Base-by-base conservation (phyloP, 805 yeast genomes). In the Schwanniomyces vanrijiae region DNA sequence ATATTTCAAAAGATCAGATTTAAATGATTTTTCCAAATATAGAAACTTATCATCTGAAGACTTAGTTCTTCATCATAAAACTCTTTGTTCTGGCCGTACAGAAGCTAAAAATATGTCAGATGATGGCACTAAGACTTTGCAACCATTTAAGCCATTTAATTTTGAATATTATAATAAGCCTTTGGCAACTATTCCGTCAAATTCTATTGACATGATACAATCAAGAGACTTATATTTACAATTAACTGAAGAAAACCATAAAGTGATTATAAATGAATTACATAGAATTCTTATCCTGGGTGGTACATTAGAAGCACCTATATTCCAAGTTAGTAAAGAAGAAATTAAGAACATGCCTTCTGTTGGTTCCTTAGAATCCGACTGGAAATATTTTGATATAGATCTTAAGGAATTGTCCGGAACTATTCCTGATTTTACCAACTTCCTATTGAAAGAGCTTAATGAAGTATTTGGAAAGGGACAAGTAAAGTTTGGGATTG, bases 151-250 rank as follows among this genome's bases (percentile, higher is more conserved):
- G 43, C 73, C 74, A 3, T 49, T 52, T 48, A 68, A 68, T 48
- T 65, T 65, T 44, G 63, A 65, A 46, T 67, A 58, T 42, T 67
- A 55, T 45, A 46, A 56, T 18, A 40, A 49, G 8, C 47, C 68
- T 3, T 50, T 70, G 22, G 47, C 65, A 1, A 55, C 63, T 1
- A 58, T 70, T 18, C 55, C 59, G 6, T 50, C 57, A 5, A 61
- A 57, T 25, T 59, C 68, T 5, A 71, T 73, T 53, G 68, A 71
- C 42, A 52, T 66, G 21, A 61, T 73, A 26, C 75, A 70, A 35
- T 56, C 65, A 24, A 55, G 75, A 29, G 78, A 73, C 48, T 52
- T 71, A 24, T 43, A 55, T n/a, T 53, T 65, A 10, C 75, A 72
- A 47, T 42, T 71, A 18, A 61, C 64, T 9, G 52, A 55, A 9